Evolutionary conservation across 1,284 basidiomycete species (phyloP).

Genomic region (Sphagnurus paluster): DNA sequence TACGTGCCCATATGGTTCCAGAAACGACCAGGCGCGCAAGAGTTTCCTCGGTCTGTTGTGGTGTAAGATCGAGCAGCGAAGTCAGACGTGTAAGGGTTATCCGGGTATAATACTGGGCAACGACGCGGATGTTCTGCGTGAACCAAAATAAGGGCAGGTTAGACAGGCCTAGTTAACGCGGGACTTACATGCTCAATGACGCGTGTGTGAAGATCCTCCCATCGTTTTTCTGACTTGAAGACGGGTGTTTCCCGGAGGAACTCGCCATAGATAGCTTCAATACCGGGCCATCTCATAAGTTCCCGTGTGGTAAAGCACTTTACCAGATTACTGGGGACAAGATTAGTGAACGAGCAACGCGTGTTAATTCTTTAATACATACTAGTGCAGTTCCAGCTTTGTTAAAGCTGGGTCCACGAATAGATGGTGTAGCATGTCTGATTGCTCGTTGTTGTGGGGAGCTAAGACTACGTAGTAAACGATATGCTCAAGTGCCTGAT

Average conservation of each 20-base stretch:
- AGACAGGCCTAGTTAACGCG: not conserved
- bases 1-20: constrained; percentile 90
- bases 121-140: constrained; percentile 89
- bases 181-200: constrained; percentile 92
- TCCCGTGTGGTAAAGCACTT: constrained; percentile 97
- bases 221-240: constrained; percentile 80
- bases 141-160: not conserved
- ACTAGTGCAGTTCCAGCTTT: constrained; percentile 89
- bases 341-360: not conserved
- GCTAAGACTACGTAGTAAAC: constrained; percentile 94
- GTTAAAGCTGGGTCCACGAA: constrained; percentile 76
- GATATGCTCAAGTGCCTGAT: constrained; percentile 87
- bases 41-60: constrained; percentile 83
- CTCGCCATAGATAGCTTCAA: constrained; percentile 86
- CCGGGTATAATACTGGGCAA: constrained; percentile 93
- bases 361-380: constrained; percentile 30
- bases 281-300: constrained; percentile 98
- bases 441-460: constrained; percentile 96
- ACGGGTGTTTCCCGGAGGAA: constrained; percentile 81
- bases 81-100: constrained; percentile 86
- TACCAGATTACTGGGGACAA: constrained; percentile 73
- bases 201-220: constrained; percentile 94
- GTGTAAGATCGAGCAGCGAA: constrained; percentile 84
- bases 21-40: constrained; percentile 90
- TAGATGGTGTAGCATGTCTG: constrained; percentile 91